Percentiles rank a stretch among this genome's conserved stretches.
Conservation (phyloP, 2,329 filamentous ascomycete genomes). For the Microcera coccophila region DNA sequence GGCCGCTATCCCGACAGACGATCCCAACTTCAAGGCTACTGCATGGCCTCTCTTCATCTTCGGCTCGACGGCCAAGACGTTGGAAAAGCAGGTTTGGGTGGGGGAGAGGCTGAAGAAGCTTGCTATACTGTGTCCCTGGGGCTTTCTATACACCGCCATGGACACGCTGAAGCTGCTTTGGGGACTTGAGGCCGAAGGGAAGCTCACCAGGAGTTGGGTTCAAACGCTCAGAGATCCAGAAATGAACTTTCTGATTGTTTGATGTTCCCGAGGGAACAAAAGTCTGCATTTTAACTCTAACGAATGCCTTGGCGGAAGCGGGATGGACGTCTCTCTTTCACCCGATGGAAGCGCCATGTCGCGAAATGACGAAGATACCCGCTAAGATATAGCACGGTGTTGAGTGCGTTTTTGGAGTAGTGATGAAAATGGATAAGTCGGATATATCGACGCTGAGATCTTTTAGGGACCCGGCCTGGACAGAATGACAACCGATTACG, state of each 20-base stretch:
- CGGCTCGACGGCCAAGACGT: slow-evolving; percentile 47
- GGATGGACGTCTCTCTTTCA: too few relatives aligned
- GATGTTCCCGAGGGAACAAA: slow-evolving; percentile 13
- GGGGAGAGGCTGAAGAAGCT: slow-evolving; percentile 41
- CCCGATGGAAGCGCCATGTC: too few relatives aligned
- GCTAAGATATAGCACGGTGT: too few relatives aligned
- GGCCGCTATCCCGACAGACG: slow-evolving; percentile 43
- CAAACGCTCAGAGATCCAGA: slow-evolving; percentile 40
- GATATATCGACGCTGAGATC: too few relatives aligned
- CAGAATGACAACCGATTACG: too few relatives aligned
- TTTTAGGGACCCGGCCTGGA: too few relatives aligned
- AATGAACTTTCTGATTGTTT: slow-evolving; percentile 44
- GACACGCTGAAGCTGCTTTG: slow-evolving; percentile 44
- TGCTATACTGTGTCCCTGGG: slow-evolving; percentile 44
- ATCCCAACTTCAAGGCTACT: slow-evolving; percentile 53
- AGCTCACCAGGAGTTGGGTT: slow-evolving; percentile 38
- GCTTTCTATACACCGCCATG: slow-evolving; percentile 45
- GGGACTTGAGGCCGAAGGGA: slow-evolving; percentile 34
- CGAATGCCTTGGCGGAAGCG: too few relatives aligned
- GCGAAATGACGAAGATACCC: too few relatives aligned
- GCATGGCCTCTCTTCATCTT: slow-evolving; percentile 56
- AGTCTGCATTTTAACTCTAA: too few relatives aligned
- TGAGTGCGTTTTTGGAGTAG: too few relatives aligned
- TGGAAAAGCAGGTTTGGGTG: slow-evolving; percentile 44
- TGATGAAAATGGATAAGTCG: too few relatives aligned